Conservation (phyloP, 2,329 filamentous ascomycete genomes). For the Sarocladiaceae sp. region DNA sequence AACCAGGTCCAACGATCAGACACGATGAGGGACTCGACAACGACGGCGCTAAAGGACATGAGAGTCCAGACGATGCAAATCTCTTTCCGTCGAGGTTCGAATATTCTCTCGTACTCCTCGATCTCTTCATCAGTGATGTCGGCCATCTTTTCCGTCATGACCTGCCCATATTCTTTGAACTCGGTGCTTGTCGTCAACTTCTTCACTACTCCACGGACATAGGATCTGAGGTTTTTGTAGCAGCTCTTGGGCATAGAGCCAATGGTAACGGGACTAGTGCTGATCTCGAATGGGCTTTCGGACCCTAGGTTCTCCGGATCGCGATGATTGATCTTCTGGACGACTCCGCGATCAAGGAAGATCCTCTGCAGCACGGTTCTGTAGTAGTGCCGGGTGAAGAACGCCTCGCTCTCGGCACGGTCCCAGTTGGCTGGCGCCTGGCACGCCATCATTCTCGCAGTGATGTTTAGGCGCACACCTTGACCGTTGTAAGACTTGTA, state of each 20-base stretch:
- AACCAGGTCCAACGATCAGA: slow-evolving; percentile 86
- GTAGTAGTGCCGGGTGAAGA: slow-evolving; percentile 92
- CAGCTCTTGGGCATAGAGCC: slow-evolving; percentile 76
- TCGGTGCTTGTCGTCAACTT: slow-evolving; percentile 60
- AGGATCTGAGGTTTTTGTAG: slow-evolving; percentile 67
- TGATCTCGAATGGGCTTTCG: slow-evolving; percentile 44
- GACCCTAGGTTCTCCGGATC: slow-evolving; percentile 14
- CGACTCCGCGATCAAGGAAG: slow-evolving; percentile 78
- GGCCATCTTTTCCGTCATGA: slow-evolving; percentile 60
- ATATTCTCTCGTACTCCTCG: slow-evolving; percentile 59
- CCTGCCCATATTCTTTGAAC: slow-evolving; percentile 51
- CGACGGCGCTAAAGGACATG: slow-evolving; percentile 90
- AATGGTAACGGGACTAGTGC: slow-evolving; percentile 76
- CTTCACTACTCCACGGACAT: slow-evolving; percentile 71
- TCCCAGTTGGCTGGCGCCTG: slow-evolving; percentile 95
- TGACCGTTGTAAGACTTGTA: slow-evolving; percentile 52
- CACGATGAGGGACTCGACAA: slow-evolving; percentile 86
- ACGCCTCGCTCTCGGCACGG: slow-evolving; percentile 68
- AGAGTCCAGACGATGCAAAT: slow-evolving; percentile 84
- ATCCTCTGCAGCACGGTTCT: slow-evolving; percentile 85
- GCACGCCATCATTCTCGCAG: slow-evolving; percentile 95
- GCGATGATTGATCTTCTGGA: slow-evolving; percentile 51
- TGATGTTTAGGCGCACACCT: slow-evolving; percentile 86
- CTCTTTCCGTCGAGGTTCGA: slow-evolving; percentile 64
- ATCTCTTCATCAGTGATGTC: slow-evolving; percentile 71